Percentiles rank a stretch among this genome's conserved stretches.
Conservation (phyloP, 129 eudicot genomes). For the Rutidosis leptorrhynchoides region DNA sequence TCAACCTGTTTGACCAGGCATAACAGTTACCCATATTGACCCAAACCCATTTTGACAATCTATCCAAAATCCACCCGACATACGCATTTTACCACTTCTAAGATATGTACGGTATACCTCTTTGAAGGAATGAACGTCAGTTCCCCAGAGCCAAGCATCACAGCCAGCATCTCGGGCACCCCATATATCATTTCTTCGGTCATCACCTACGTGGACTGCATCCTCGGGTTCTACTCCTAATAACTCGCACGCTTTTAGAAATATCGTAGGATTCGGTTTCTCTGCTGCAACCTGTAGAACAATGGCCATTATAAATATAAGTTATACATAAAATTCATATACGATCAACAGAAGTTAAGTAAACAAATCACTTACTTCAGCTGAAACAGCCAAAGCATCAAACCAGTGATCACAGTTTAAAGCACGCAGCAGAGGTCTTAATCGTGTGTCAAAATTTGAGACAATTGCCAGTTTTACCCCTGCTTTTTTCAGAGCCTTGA, state of each 20-base stretch:
- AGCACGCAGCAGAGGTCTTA: slow-evolving; percentile 80
- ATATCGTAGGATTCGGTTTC: slow-evolving; percentile 93
- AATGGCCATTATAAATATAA: neutral
- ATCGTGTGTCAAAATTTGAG: slow-evolving; percentile 90
- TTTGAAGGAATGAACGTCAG: slow-evolving; percentile 86
- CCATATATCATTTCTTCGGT: slow-evolving; percentile 93
- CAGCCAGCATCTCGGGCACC: slow-evolving; percentile 99
- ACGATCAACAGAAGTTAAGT: neutral
- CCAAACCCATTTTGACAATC: neutral
- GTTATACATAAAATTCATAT: too few relatives aligned
- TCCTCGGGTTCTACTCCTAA: slow-evolving; percentile 91
- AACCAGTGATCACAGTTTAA: slow-evolving; percentile 97
- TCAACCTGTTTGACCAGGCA: neutral
- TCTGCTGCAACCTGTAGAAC: slow-evolving; percentile 85
- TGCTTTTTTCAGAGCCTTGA: slow-evolving; percentile 67
- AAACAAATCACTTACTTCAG: slow-evolving; percentile 63
- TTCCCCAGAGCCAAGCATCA: slow-evolving; percentile 99
- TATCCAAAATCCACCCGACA: neutral
- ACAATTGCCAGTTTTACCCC: slow-evolving; percentile 89
- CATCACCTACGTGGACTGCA: slow-evolving; percentile 99
- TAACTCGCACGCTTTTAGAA: slow-evolving; percentile 93
- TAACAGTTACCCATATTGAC: neutral
- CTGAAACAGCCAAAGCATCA: slow-evolving; percentile 97
- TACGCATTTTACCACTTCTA: neutral
- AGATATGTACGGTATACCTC: slow-evolving; percentile 50